phyloP scores from a whole-genome alignment of 75 land plant genomes.

The Picea glauca region DNA sequence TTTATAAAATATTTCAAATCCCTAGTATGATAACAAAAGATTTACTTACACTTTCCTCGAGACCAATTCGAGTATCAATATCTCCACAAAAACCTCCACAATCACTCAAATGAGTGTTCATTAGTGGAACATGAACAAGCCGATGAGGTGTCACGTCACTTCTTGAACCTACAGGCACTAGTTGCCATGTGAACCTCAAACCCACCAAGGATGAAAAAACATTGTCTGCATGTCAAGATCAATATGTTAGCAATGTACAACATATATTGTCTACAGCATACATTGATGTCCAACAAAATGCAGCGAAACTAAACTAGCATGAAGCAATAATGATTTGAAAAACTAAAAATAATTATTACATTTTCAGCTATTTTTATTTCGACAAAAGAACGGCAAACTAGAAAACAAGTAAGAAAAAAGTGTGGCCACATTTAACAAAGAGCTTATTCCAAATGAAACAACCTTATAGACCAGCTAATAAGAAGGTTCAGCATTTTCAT shows the following conservation, averaged over 20 bases:
- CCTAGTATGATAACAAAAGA: neutral
- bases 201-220: constrained; percentile 94
- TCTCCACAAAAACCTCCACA: constrained; percentile 82
- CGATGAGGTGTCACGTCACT: constrained; percentile 38
- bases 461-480: too few relatives aligned
- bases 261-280: neutral
- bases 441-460: too few relatives aligned
- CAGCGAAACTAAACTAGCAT: neutral
- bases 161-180: constrained; percentile 36
- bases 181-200: constrained; percentile 78
- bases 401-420: neutral
- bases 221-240: constrained; percentile 63
- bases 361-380: neutral
- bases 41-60: constrained; percentile 76
- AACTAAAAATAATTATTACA: neutral
- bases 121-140: constrained; percentile 85
- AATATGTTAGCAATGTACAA: neutral
- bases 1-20: neutral
- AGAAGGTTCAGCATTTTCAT: too few relatives aligned
- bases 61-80: constrained; percentile 61
- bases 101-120: constrained; percentile 85
- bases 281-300: neutral
- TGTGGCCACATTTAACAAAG: too few relatives aligned
- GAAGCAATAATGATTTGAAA: neutral
- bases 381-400: neutral